Percentiles rank a stretch among this genome's conserved stretches.
These are phyloP conservation scores for Dalbergia oliveri DNA, from an alignment of 306 rosid species.

Conservation along the genomic window DNA sequence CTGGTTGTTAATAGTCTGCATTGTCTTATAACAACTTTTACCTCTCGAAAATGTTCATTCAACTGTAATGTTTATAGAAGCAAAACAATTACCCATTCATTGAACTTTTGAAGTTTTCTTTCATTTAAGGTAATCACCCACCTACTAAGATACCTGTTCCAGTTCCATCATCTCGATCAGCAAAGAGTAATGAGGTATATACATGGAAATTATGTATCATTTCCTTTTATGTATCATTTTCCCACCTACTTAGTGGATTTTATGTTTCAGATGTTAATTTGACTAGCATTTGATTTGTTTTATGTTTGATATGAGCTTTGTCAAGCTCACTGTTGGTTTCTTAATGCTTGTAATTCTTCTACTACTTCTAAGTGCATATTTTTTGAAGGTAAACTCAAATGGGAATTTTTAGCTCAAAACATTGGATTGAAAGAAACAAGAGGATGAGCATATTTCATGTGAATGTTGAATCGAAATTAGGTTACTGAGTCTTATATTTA, in stretches of 20 bases:
- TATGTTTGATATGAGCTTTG: conserved; percentile 23
- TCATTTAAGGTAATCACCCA: conserved; percentile 74
- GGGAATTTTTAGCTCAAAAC: conserved; percentile 1
- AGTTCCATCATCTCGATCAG: conserved; percentile 70
- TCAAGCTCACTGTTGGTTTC: not conserved
- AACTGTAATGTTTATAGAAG: conserved; percentile 30
- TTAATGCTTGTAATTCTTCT: not conserved
- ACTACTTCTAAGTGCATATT: not conserved
- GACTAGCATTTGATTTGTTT: no score
- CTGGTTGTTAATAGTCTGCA: conserved; percentile 28
- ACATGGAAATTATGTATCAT: conserved; percentile 36
- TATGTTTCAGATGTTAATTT: no score
- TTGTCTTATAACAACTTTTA: not conserved
- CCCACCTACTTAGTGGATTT: no score
- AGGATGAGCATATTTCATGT: conserved; percentile 19
- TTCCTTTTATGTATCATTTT: conserved; percentile 14
- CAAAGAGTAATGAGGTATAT: conserved; percentile 78
- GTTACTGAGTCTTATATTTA: conserved; percentile 10
- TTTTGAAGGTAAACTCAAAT: not conserved
- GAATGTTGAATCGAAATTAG: not conserved
- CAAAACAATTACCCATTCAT: conserved; percentile 24
- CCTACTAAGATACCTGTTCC: conserved; percentile 94
- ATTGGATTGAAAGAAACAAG: not conserved
- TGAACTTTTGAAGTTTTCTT: conserved; percentile 48
- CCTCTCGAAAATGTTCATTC: conserved; percentile 1